Evolutionary conservation across 1,284 basidiomycete species (phyloP), one percentile per base, ranked within the genome.

Genomic region (Microbotryomycetes sp.): DNA sequence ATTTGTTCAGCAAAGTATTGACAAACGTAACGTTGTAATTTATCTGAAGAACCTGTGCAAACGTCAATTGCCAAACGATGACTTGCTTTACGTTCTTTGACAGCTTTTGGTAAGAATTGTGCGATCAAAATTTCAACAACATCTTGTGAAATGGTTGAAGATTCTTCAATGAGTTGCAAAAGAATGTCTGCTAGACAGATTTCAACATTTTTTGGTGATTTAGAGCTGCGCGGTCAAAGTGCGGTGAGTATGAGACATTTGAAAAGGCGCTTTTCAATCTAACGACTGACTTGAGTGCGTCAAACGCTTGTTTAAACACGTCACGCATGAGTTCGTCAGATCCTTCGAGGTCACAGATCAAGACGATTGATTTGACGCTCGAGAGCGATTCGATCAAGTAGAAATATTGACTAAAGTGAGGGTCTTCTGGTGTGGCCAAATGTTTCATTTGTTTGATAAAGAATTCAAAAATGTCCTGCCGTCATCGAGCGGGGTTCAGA

Each of bases 381-480:
- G 92, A 89, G 16, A 99, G 81, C 30, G 85, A 90, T 71, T 97
- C 91, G 36, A 98, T 82, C 12, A 97, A 82, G 74, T 92, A 89
- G 70, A 88, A 94, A 78, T 93, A 97, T 78, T 94, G 85, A 62
- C 85, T 83, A 74, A 89, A 92, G 74, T 92, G 93, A 0, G 78
- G 75, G 82, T 80, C 69, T 86, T 56, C 46, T 19, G 68, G 59
- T 54, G 64, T 53, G 6, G 66, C 87, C 71, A 96, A 83, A 12
- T 88, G 86, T 4, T 81, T 80, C 63, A 97, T 84, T 75, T 94
- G 92, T 26, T 84, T 81, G 73, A 92, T 84, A 80, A 96, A 89
- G 81, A 97, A 97, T 72, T 91, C 84, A 77, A 97, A 97, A 73
- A 97, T 92, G 76, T 94, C 90, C 78, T 88, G 82, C 46, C 6